Percentiles rank a stretch among this genome's conserved stretches.
Conservation (phyloP, 345 rosid genomes). For the Xanthoceras sorbifolium region DNA sequence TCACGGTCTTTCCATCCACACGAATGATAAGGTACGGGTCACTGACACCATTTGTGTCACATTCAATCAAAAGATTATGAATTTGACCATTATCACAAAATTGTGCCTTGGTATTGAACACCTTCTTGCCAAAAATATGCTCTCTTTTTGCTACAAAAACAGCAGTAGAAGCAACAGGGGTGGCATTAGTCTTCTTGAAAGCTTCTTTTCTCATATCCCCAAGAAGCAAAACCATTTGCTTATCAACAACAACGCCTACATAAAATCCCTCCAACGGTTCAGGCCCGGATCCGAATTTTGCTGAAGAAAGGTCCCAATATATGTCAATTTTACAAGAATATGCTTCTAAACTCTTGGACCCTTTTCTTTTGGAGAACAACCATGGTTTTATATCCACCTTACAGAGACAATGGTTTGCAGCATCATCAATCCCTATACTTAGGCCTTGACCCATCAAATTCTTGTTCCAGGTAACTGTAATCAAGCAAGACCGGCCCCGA, state of each 20-base stretch:
- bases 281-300: conserved; percentile 85
- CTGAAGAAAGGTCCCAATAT: conserved; percentile 85
- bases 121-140: conserved; percentile 77
- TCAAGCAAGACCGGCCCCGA: conserved; percentile 63
- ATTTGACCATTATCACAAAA: conserved; percentile 63
- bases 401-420: conserved; percentile 74
- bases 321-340: conserved; percentile 65
- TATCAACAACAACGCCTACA: conserved; percentile 68
- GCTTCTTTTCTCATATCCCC: conserved; percentile 95
- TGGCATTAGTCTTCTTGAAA: conserved; percentile 61
- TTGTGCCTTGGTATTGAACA: conserved; percentile 66
- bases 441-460: conserved; percentile 92
- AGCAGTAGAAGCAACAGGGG: conserved; percentile 44
- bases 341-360: conserved; percentile 79
- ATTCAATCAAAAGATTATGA: conserved; percentile 73
- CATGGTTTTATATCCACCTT: conserved; percentile 94
- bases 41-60: conserved; percentile 47
- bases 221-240: conserved; percentile 74
- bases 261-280: conserved; percentile 88
- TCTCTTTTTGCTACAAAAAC: conserved; percentile 74
- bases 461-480: conserved; percentile 84
- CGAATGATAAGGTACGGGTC: conserved; percentile 78
- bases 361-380: conserved; percentile 90
- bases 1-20: conserved; percentile 70
- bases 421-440: conserved; percentile 71